Base-by-base conservation (phyloP, 2,329 filamentous ascomycete species). In the Colletotrichum sojae region DNA sequence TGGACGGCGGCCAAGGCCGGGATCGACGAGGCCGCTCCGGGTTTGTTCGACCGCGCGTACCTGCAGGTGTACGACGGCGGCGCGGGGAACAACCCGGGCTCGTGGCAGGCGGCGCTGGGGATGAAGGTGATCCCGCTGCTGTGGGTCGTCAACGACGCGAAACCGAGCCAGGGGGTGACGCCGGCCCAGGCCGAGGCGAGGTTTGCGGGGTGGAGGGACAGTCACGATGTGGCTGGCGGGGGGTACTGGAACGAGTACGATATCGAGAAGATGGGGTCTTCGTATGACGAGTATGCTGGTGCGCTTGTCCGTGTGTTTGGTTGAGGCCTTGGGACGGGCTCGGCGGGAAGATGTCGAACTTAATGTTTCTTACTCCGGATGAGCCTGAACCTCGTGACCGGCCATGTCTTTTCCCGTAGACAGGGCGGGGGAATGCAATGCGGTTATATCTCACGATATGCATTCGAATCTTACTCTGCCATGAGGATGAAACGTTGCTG, bases 181-280 rank as follows among this genome's bases (percentile, higher is more conserved):
- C 74, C 77, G 18, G 76, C 77, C 6, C 80, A 82, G 70, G 82
- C 82, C 4, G 62, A 71, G 71, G 69, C 73, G 1, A 78, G 73
- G 71, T 83, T 84, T 59, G 60, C 70, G 1, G 60, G 58, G 9
- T 84, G 82, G 82, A 74, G 75, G 20, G 40, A 69, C 40, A 65
- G 67, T 43, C 73, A 74, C 5, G 69, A 73, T 0, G 71, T 84
- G 15, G 81, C 74, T 2, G 82, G 78, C 0, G 82, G 80, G 0
- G 82, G 82, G 1, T 84, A 83, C 70, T 84, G 82, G 82, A 84
- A 84, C 53, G 82, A 84, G 68, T 83, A 78, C 64, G 83, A 84
- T 68, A 82, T 84, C 51, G 82, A 83, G 76, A 83, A 82, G 73
- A 83, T 83, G 78, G 73, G 72, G 6, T 72, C 78, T 43, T 81